Evolutionary conservation across 768 basidiomycete species (phyloP).

Genomic region (Phlegmacium glaucopus): DNA sequence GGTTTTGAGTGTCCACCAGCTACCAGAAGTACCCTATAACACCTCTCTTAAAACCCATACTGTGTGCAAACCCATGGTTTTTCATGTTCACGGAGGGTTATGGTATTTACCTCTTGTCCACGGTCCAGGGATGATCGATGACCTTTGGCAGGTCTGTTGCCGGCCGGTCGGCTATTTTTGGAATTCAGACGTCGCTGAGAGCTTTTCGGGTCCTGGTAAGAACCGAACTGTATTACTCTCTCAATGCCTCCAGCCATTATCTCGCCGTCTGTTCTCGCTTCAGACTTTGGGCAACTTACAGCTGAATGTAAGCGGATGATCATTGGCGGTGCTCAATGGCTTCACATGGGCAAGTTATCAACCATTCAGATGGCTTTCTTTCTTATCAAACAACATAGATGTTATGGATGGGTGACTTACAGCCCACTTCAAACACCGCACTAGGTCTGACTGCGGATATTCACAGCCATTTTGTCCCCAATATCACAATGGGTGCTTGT

Average conservation of each 20-base stretch:
- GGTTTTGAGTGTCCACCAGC: too few relatives aligned
- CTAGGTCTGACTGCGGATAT: constrained; percentile 7
- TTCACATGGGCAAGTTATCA: constrained; percentile 81
- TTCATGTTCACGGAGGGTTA: too few relatives aligned
- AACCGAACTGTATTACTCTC: constrained; percentile 4
- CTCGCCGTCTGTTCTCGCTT: constrained; percentile 94
- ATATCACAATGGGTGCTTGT: constrained; percentile 90
- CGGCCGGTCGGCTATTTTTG: too few relatives aligned
- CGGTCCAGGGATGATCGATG: too few relatives aligned
- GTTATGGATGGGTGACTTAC: constrained; percentile 90
- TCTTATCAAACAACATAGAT: constrained; percentile 47
- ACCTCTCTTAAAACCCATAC: too few relatives aligned
- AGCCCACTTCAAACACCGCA: constrained; percentile 12
- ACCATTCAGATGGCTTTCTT: constrained; percentile 1
- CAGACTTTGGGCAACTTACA: constrained; percentile 92
- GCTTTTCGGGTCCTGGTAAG: background rate
- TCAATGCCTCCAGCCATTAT: constrained; percentile 88
- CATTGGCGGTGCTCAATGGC: constrained; percentile 92
- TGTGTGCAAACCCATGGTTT: too few relatives aligned
- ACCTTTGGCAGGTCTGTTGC: too few relatives aligned
- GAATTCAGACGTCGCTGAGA: too few relatives aligned
- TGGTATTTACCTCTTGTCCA: too few relatives aligned
- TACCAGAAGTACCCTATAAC: too few relatives aligned
- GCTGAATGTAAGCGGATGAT: constrained; percentile 98
- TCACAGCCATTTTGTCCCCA: constrained; percentile 92